A percentile compares a stretch with the other conserved stretches of the same genome.
Evolutionary conservation across 345 rosid genomes (phyloP).

Genomic region (Salix arbutifolia): DNA sequence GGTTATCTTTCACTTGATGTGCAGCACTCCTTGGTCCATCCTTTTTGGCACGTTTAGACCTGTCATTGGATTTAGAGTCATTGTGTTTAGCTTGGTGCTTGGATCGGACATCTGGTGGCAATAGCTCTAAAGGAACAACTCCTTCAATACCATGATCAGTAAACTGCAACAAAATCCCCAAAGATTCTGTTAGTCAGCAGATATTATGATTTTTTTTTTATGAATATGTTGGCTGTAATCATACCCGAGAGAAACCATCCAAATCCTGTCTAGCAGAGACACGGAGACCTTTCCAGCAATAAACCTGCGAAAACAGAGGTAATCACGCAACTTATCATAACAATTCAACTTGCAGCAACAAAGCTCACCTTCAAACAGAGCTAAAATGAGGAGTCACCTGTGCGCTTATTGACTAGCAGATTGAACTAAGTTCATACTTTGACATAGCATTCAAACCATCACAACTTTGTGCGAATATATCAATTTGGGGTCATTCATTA

Average conservation of each 20-base stretch:
- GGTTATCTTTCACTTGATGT: slow-evolving; percentile 62
- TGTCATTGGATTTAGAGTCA: slow-evolving; percentile 50
- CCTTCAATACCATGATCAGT: slow-evolving; percentile 93
- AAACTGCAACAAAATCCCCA: slow-evolving; percentile 51
- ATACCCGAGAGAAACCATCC: slow-evolving; percentile 92
- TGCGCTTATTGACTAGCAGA: neutral
- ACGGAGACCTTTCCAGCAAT: slow-evolving; percentile 98
- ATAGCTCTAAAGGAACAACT: slow-evolving; percentile 86
- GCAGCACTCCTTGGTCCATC: slow-evolving; percentile 60
- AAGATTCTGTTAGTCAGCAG: neutral
- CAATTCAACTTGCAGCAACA: neutral
- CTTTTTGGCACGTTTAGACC: slow-evolving; percentile 83
- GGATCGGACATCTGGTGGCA: slow-evolving; percentile 68
- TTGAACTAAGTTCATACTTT: neutral
- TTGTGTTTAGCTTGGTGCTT: slow-evolving; percentile 84
- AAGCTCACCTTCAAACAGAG: neutral
- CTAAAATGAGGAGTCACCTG: neutral
- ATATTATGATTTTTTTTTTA: neutral
- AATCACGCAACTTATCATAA: neutral
- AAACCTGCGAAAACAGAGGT: slow-evolving; percentile 50
- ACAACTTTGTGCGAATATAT: neutral
- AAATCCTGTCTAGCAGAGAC: slow-evolving; percentile 92
- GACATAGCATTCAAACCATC: neutral
- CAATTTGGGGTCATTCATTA: neutral
- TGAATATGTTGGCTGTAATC: slow-evolving; percentile 5